Evolutionary conservation across 2,329 filamentous ascomycete species (phyloP).

Genomic region (Microcyclosporella mali): DNA sequence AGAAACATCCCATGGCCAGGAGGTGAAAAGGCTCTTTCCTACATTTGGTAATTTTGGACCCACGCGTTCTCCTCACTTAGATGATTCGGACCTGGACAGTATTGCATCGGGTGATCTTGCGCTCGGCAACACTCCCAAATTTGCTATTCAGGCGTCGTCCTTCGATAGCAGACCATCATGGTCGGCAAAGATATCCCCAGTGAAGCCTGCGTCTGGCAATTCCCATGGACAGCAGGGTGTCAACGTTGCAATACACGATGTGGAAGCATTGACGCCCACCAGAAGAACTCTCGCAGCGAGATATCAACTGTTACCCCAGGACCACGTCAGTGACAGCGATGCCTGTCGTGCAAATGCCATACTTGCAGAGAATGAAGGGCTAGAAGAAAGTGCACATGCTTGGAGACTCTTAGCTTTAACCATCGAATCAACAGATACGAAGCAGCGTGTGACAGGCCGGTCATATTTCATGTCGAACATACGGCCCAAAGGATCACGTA

Average conservation of each 20-base stretch:
- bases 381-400: slow-evolving; percentile 66
- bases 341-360: slow-evolving; percentile 79
- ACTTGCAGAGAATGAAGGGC: slow-evolving; percentile 66
- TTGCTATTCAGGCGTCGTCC: slow-evolving; percentile 45
- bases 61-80: slow-evolving; percentile 1
- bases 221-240: slow-evolving; percentile 51
- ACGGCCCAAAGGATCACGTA: slow-evolving; percentile 35
- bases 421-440: slow-evolving; percentile 56
- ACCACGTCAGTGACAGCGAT: slow-evolving; percentile 45
- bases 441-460: not conserved
- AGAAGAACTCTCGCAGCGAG: slow-evolving; percentile 69
- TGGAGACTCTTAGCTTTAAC: slow-evolving; percentile 79
- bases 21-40: slow-evolving; percentile 32
- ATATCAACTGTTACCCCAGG: slow-evolving; percentile 79
- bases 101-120: not conserved
- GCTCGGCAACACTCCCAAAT: slow-evolving; percentile 29
- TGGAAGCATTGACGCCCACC: slow-evolving; percentile 67
- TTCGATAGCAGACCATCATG: slow-evolving; percentile 33
- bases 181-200: slow-evolving; percentile 29
- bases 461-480: not conserved
- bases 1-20: slow-evolving; percentile 58
- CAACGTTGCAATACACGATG: slow-evolving; percentile 64
- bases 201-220: slow-evolving; percentile 12
- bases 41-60: slow-evolving; percentile 24
- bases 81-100: slow-evolving; percentile 12